Evolutionary conservation across 2,329 filamentous ascomycete species (phyloP).

Genomic region (Pseudopyricularia cyperi): DNA sequence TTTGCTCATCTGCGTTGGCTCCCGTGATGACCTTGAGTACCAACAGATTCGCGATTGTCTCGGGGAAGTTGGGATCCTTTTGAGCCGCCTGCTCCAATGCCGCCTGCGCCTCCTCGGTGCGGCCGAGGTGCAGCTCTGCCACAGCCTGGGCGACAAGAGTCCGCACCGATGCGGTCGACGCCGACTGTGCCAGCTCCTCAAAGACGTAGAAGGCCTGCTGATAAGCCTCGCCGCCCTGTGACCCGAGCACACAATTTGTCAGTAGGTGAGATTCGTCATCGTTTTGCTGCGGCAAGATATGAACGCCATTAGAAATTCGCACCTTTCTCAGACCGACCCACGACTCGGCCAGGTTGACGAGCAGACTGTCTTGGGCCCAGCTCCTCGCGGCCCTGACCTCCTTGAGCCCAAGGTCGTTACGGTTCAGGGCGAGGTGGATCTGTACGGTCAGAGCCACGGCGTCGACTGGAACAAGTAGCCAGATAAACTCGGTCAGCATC

Average conservation of each 20-base stretch:
- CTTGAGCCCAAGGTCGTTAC: conserved; percentile 79
- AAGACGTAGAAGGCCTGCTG: conserved; percentile 97
- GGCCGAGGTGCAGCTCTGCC: conserved; percentile 79
- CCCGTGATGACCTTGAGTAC: conserved; percentile 69
- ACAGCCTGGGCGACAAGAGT: conserved; percentile 80
- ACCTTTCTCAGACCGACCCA: conserved; percentile 88
- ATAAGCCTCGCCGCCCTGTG: conserved; percentile 83
- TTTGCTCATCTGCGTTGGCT: conserved; percentile 52
- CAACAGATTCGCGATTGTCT: conserved; percentile 71
- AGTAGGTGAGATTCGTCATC: not conserved
- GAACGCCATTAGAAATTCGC: conserved; percentile 9
- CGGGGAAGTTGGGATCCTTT: conserved; percentile 56
- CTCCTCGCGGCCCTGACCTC: conserved; percentile 76
- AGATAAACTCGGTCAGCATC: not conserved
- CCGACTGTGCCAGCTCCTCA: conserved; percentile 84
- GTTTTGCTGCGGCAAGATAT: not conserved
- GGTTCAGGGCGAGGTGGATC: conserved; percentile 84
- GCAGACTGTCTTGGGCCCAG: conserved; percentile 88
- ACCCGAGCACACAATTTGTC: conserved; percentile 4
- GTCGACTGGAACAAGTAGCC: conserved; percentile 32
- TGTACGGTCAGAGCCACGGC: conserved; percentile 82
- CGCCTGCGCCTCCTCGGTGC: conserved; percentile 77
- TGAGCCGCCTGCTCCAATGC: conserved; percentile 69
- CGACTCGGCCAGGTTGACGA: conserved; percentile 89
- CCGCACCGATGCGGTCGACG: conserved; percentile 62